These are phyloP conservation scores for Geotrichum siamense DNA, from an alignment of 1,139 yeast genomes.

Conservation along the genomic window DNA sequence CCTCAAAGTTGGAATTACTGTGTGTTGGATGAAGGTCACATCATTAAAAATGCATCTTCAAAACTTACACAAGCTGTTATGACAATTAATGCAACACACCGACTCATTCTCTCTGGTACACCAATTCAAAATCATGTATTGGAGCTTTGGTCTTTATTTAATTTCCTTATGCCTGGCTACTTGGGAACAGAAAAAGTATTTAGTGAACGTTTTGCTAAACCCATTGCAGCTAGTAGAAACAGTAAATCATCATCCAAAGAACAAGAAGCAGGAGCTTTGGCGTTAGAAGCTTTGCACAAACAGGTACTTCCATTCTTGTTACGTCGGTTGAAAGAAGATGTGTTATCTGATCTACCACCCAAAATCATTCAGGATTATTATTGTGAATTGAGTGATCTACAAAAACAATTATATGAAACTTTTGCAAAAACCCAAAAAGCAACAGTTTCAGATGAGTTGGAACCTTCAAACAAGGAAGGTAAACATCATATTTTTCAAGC, in stretches of 20 bases:
- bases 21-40: slow-evolving; percentile 96
- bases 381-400: slow-evolving; percentile 89
- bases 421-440: slow-evolving; percentile 84
- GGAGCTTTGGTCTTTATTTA: slow-evolving; percentile 95
- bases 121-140: slow-evolving; percentile 97
- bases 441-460: slow-evolving; percentile 59
- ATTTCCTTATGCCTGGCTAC: slow-evolving; percentile 97
- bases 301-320: slow-evolving; percentile 95
- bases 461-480: slow-evolving; percentile 42
- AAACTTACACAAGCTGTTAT: slow-evolving; percentile 87
- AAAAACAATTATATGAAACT: slow-evolving; percentile 78
- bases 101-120: slow-evolving; percentile 89
- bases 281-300: slow-evolving; percentile 90
- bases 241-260: slow-evolving; percentile 88
- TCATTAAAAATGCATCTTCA: slow-evolving; percentile 84
- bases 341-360: slow-evolving; percentile 91
- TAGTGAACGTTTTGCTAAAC: slow-evolving; percentile 93
- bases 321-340: slow-evolving; percentile 94
- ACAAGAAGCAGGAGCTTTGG: slow-evolving; percentile 95
- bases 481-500: slow-evolving; percentile 97
- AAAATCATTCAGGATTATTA: slow-evolving; percentile 97
- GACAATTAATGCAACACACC: slow-evolving; percentile 72
- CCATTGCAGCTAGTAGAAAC: slow-evolving; percentile 90
- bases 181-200: slow-evolving; percentile 91
- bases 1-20: slow-evolving; percentile 79